These are phyloP conservation scores for Saturnispora ahearnii DNA, from an alignment of 805 yeast species.

Conservation along the genomic window DNA sequence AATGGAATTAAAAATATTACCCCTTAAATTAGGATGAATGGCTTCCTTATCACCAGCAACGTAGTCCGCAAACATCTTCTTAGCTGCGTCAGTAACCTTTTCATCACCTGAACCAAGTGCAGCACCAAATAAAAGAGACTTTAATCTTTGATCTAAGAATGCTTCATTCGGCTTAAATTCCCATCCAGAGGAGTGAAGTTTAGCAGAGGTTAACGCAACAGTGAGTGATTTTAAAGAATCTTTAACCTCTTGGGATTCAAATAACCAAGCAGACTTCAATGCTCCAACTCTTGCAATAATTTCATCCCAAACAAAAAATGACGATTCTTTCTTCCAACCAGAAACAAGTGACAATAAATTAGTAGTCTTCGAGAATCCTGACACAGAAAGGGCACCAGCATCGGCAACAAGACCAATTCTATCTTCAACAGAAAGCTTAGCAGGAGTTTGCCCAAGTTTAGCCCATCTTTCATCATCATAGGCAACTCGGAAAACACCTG, in stretches of 20 bases:
- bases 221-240: conserved; percentile 28
- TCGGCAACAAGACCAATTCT: conserved; percentile 51
- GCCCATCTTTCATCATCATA: conserved; percentile 34
- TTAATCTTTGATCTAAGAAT: conserved; percentile 30
- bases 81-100: conserved; percentile 26
- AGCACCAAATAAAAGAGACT: conserved; percentile 34
- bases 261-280: conserved; percentile 28
- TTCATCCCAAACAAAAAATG: conserved; percentile 51
- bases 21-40: conserved; percentile 39
- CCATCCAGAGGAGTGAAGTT: conserved; percentile 55
- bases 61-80: conserved; percentile 23
- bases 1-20: conserved; percentile 36
- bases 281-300: conserved; percentile 34
- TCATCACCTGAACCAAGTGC: conserved; percentile 36
- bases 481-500: conserved; percentile 47
- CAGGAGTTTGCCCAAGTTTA: conserved; percentile 31
- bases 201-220: conserved; percentile 21
- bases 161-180: conserved; percentile 72
- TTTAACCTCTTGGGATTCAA: conserved; percentile 29
- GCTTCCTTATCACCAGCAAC: conserved; percentile 22
- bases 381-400: conserved; percentile 39
- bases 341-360: conserved; percentile 39
- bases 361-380: conserved; percentile 38
- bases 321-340: conserved; percentile 31
- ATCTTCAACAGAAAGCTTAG: conserved; percentile 38